Evolutionary conservation across 306 rosid species (phyloP), one percentile per base, ranked within the genome.

Genomic region (Acacia acuminata): DNA sequence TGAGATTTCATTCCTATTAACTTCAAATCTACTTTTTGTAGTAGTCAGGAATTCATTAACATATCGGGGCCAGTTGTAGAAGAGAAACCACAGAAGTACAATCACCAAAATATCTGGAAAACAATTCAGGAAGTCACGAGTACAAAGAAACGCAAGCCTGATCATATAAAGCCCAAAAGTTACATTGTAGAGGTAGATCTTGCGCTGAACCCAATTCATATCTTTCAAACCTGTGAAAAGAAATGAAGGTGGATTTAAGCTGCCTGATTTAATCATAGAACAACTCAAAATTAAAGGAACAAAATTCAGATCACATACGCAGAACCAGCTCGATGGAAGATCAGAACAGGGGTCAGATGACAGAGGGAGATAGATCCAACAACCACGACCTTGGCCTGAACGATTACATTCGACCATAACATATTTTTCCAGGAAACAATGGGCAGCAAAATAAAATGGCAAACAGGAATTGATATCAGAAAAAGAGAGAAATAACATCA

Each of bases 151-250:
- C 78, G 15, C n/a, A 74, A 77, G 84, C 63, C 47, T 48, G 76
- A 71, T 17, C 99, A 92, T 94, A 82, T 84, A 94, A 73, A 96
- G 94, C 67, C 99, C 99, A 81, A 94, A 96, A n/a, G 97, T 96
- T 67, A 94, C 99, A 81, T 93, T 94, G 92, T 96, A 96, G 45
- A 94, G 96, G 78, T 85, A 88, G 84, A 93, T 84, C 91, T 92
- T 92, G 72, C 94, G 94, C 79, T 90, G 98, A 82, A 96, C 71
- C 98, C 98, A 96, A 82, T n/a, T 96, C 97, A 92, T 92, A 44
- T 82, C 82, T 79, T 74, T 82, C 83, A 79, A 51, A 30, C 61
- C 87, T 86, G 76, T 82, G 76, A 80, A 84, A 22, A 63, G 36
- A 22, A 34, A 24, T 56, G 9, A 10, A 8, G 40, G 9, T 3